Base-by-base conservation (phyloP, 2,329 filamentous ascomycete species). In the Curvularia eragrostidis region DNA sequence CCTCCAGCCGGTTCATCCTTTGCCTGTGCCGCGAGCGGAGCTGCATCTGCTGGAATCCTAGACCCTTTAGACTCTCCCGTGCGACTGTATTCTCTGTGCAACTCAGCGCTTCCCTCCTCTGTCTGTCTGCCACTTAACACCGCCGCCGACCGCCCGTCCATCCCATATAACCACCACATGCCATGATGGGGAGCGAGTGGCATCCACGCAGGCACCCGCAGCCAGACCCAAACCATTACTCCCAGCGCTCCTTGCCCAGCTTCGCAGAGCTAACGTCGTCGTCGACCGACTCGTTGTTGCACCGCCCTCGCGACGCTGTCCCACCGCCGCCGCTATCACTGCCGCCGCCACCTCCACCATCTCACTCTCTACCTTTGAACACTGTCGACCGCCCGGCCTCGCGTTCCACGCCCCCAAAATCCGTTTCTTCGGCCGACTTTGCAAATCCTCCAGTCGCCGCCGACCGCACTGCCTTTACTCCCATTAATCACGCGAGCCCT, bases 231-330 rank as follows among this genome's bases (percentile, higher is more conserved):
- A 42, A 55, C 53, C 43, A 56, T 43, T 54, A 56, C 48, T 38
- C 61, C 44, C 55, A 54, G 39, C 60, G 59, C 47, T 63, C 66
- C 3, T 63, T 67, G n/a, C 66, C 65, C 54, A 64, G 66, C 55
- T 63, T 69, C 38, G 65, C 65, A 48, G 66, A 69, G 57, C 60
- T 69, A 56, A 65, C 67, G 39, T 64, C 60, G 28, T 63, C 66
- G 24, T 55, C 55, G 50, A 60, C 53, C 58, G 58, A 53, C 54
- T 56, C 61, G 30, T 54, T 58, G 28, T 61, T 62, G 62, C 54
- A 69, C 56, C 64, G 54, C 21, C 56, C 49, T n/a, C 59, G 55
- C 43, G 54, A 59, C 56, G 51, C 52, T 52, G 57, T 48, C 42
- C 59, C 41, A 56, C 56, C 53, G 13, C 39, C 47, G 21, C 41